Percentiles rank a stretch among this genome's conserved stretches.
phyloP scores from a whole-genome alignment of 1,139 yeast genomes.

The Pichia norvegensis region DNA sequence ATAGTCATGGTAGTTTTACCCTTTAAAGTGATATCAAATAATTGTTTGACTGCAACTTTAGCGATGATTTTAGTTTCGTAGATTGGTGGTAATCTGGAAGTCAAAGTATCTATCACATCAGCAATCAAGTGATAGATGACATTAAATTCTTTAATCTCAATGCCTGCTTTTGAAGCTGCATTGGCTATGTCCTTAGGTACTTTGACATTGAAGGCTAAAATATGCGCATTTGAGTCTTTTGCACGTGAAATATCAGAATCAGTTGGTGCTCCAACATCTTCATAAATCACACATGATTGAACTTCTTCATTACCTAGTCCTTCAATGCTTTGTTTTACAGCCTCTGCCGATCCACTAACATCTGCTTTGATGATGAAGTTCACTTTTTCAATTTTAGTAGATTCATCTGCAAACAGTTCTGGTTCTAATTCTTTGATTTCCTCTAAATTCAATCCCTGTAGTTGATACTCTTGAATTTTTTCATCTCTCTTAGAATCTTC shows the following conservation, averaged over 20 bases:
- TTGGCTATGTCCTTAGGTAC: conserved; percentile 57
- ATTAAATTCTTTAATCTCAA: conserved; percentile 60
- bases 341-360: conserved; percentile 67
- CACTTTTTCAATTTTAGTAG: conserved; percentile 32
- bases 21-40: conserved; percentile 57
- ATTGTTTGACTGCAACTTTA: conserved; percentile 61
- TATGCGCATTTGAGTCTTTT: conserved; percentile 60
- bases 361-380: conserved; percentile 80
- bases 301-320: conserved; percentile 85
- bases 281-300: conserved; percentile 53
- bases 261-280: conserved; percentile 80
- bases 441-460: conserved; percentile 47
- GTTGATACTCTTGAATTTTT: conserved; percentile 45
- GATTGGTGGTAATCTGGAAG: conserved; percentile 55
- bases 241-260: conserved; percentile 83
- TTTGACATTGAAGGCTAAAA: conserved; percentile 71
- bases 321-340: conserved; percentile 61
- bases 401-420: conserved; percentile 25
- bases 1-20: conserved; percentile 46
- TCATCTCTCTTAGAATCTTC: conserved; percentile 44
- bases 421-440: conserved; percentile 31
- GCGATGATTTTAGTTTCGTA: conserved; percentile 62
- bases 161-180: conserved; percentile 52
- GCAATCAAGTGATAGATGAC: conserved; percentile 86
- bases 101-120: conserved; percentile 62